phyloP scores from a whole-genome alignment of 176 grass and related monocot species.

The Carex pumila region DNA sequence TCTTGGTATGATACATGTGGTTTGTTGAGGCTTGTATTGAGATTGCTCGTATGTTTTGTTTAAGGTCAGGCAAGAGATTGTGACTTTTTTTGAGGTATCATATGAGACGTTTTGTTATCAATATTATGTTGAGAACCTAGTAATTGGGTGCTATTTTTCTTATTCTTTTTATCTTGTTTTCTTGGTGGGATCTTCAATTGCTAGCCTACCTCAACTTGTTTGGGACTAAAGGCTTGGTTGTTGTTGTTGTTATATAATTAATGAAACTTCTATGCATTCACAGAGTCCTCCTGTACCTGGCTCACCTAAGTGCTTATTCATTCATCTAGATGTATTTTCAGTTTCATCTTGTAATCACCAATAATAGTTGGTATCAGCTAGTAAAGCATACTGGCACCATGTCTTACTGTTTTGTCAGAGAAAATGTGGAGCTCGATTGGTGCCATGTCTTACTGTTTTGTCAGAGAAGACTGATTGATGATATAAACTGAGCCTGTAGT shows the following conservation, averaged over 20 bases:
- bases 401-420: not conserved
- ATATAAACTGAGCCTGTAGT: not conserved
- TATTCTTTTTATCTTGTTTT: not conserved
- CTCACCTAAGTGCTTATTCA: not conserved
- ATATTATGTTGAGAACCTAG: not conserved
- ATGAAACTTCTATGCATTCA: not conserved
- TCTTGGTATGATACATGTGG: not conserved
- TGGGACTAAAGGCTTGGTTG: too few relatives aligned
- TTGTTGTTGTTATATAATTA: too few relatives aligned
- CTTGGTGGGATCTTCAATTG: not conserved
- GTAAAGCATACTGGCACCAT: not conserved
- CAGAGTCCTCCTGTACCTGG: not conserved
- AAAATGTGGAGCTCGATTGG: not conserved
- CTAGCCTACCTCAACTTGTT: too few relatives aligned
- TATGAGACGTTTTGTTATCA: not conserved
- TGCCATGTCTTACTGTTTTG: not conserved
- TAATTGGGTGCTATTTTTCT: not conserved
- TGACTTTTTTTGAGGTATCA: not conserved
- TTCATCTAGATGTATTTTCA: not conserved
- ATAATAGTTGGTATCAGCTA: not conserved
- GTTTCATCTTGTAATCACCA: not conserved
- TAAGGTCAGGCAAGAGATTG: slow-evolving; percentile 3
- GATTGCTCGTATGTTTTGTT: not conserved
- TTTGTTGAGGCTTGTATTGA: slow-evolving; percentile 11
- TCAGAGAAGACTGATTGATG: not conserved